A percentile compares a stretch with the other conserved stretches of the same genome.
Evolutionary conservation across 345 rosid genomes (phyloP).

Genomic region (Brassica carinata): DNA sequence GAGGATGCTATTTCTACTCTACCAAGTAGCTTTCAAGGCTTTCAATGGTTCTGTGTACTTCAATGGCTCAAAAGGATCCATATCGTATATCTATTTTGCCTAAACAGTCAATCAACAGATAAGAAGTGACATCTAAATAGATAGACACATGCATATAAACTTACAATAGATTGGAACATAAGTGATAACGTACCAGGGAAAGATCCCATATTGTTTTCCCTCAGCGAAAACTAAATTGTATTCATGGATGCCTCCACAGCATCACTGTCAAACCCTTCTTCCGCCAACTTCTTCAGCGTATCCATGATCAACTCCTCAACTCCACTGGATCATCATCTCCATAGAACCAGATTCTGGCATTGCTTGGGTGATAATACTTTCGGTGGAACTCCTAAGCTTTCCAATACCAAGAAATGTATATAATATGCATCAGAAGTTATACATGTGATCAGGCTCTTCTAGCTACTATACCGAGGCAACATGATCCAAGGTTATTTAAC

Average conservation of each 20-base stretch:
- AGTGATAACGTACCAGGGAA: slow-evolving; percentile 96
- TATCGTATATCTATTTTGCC: slow-evolving; percentile 97
- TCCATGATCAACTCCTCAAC: slow-evolving; percentile 75
- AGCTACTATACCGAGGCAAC: not conserved
- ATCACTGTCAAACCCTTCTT: slow-evolving; percentile 85
- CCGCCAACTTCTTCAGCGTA: slow-evolving; percentile 72
- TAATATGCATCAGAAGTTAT: slow-evolving; percentile 16
- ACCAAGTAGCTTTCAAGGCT: slow-evolving; percentile 57
- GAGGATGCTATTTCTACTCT: no score
- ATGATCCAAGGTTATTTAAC: no score
- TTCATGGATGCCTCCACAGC: slow-evolving; percentile 99
- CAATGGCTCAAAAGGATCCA: slow-evolving; percentile 95
- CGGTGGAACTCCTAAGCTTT: slow-evolving; percentile 78
- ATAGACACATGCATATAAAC: no score
- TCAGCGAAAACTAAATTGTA: slow-evolving; percentile 91
- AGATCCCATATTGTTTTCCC: slow-evolving; percentile 97
- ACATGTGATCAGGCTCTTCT: not conserved
- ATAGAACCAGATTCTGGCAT: slow-evolving; percentile 95
- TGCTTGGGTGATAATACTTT: slow-evolving; percentile 93
- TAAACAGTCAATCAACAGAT: no score
- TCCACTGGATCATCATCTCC: slow-evolving; percentile 85
- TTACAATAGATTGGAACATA: slow-evolving; percentile 77
- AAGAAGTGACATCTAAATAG: no score
- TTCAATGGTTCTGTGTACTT: slow-evolving; percentile 84
- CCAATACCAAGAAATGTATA: not conserved